phyloP scores from a whole-genome alignment of 176 grass and related monocot genomes.

The Ensete ventricosum region DNA sequence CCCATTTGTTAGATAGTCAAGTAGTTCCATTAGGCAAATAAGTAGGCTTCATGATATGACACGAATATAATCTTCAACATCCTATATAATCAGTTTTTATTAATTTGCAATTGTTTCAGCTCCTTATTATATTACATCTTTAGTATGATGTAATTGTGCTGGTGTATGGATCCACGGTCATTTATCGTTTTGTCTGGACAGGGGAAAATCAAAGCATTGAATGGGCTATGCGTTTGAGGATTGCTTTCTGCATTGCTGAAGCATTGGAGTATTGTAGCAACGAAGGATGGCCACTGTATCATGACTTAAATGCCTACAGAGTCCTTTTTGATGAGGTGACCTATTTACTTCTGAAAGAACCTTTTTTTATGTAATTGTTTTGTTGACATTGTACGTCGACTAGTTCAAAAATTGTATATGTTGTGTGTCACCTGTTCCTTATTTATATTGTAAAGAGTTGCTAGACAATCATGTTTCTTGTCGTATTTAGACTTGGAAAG shows the following conservation, averaged over 20 bases:
- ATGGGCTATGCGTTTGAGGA: conserved; percentile 94
- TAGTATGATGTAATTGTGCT: background rate
- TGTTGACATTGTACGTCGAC: too few relatives aligned
- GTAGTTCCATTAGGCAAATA: background rate
- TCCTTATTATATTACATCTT: too few relatives aligned
- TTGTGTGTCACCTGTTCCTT: too few relatives aligned
- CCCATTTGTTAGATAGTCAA: too few relatives aligned
- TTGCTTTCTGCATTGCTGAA: conserved; percentile 73
- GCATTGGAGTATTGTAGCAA: conserved; percentile 68
- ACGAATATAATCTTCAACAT: background rate
- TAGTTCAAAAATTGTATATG: too few relatives aligned
- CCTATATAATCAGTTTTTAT: background rate
- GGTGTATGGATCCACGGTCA: background rate
- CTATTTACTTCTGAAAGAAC: background rate
- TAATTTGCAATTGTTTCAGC: background rate
- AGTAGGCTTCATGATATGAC: background rate
- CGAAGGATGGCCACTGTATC: conserved; percentile 66
- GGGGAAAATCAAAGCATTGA: conserved; percentile 95
- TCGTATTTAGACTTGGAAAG: too few relatives aligned
- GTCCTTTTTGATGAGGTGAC: conserved; percentile 84
- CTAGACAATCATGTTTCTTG: too few relatives aligned
- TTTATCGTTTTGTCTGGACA: conserved; percentile 26
- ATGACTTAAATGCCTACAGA: conserved; percentile 85
- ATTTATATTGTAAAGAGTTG: too few relatives aligned
- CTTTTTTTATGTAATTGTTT: too few relatives aligned